These are phyloP conservation scores for Alternaria infectoria DNA, from an alignment of 2,329 filamentous ascomycete genomes.

Conservation along the genomic window DNA sequence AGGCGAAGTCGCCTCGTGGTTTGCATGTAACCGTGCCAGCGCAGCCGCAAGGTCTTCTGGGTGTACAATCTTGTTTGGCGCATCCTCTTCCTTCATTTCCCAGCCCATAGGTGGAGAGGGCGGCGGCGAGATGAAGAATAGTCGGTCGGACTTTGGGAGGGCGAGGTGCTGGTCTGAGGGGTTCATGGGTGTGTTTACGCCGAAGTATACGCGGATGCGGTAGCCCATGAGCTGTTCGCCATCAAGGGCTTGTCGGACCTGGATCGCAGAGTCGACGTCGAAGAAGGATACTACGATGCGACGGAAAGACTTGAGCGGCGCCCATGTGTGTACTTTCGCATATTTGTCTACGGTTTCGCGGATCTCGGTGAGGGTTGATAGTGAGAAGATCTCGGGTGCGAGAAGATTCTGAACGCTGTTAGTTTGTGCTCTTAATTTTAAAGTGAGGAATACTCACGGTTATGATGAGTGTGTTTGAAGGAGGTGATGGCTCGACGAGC, in stretches of 20 bases:
- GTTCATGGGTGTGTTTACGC: constrained; percentile 47
- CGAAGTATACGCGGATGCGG: constrained; percentile 52
- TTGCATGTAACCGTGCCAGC: constrained; percentile 59
- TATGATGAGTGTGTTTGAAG: constrained; percentile 83
- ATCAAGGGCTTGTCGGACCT: constrained; percentile 75
- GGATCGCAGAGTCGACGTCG: constrained; percentile 71
- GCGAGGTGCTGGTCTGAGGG: constrained; percentile 48
- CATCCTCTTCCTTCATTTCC: constrained; percentile 67
- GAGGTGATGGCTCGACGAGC: constrained; percentile 72
- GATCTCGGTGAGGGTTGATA: constrained; percentile 75
- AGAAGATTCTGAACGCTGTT: constrained; percentile 64
- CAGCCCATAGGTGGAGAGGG: constrained; percentile 69
- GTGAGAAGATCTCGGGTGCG: constrained; percentile 74
- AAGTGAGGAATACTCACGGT: constrained; percentile 55
- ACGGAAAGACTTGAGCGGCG: constrained; percentile 81
- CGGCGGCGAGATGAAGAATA: constrained; percentile 71
- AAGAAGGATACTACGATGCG: constrained; percentile 83
- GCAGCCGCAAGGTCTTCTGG: constrained; percentile 66
- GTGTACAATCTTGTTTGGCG: constrained; percentile 70
- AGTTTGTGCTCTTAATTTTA: constrained; percentile 3
- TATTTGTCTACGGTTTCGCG: constrained; percentile 72
- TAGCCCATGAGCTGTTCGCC: constrained; percentile 74
- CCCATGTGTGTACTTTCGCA: constrained; percentile 78
- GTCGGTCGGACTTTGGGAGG: constrained; percentile 63
- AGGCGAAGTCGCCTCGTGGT: constrained; percentile 32